These are phyloP conservation scores for Plasmodium chabaudi DNA, from an alignment of 169 alveolate genomes.

Conservation along the genomic window DNA sequence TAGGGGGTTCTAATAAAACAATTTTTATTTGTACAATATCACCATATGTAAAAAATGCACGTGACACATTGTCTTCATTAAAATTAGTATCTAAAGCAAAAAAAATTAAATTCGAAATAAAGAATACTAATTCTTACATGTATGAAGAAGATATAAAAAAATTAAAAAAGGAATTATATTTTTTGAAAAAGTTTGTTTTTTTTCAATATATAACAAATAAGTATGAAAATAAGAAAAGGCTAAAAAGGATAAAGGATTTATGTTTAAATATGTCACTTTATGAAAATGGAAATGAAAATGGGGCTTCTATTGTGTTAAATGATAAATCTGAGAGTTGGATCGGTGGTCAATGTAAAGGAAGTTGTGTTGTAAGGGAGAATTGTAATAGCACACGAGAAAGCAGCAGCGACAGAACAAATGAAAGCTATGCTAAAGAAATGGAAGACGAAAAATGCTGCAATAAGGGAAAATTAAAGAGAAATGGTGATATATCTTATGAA, in stretches of 20 bases:
- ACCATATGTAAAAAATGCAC: constrained; percentile 76
- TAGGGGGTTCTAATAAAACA: constrained; percentile 81
- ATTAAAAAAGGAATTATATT: constrained; percentile 56
- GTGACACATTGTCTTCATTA: constrained; percentile 81
- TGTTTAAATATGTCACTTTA: constrained; percentile 5
- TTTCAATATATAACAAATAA: constrained; percentile 74
- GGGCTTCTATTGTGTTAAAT: background rate
- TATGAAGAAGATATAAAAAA: constrained; percentile 69
- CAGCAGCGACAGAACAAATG: background rate
- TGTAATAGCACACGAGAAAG: background rate
- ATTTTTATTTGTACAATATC: constrained; percentile 83
- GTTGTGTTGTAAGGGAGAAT: background rate
- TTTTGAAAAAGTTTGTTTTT: constrained; percentile 75
- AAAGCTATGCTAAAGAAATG: background rate
- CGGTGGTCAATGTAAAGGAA: background rate
- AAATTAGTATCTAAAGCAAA: constrained; percentile 82
- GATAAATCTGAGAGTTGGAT: background rate
- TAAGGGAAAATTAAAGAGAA: background rate
- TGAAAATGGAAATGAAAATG: constrained; percentile 3
- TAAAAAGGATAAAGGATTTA: constrained; percentile 51
- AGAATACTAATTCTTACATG: constrained; percentile 4
- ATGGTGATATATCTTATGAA: background rate
- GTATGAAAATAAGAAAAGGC: constrained; percentile 58
- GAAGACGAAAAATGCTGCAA: background rate
- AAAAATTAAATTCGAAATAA: constrained; percentile 70